A percentile compares a stretch with the other conserved stretches of the same genome.
Conservation (phyloP, 2,329 filamentous ascomycete species). For the Parastagonospora nodorum region DNA sequence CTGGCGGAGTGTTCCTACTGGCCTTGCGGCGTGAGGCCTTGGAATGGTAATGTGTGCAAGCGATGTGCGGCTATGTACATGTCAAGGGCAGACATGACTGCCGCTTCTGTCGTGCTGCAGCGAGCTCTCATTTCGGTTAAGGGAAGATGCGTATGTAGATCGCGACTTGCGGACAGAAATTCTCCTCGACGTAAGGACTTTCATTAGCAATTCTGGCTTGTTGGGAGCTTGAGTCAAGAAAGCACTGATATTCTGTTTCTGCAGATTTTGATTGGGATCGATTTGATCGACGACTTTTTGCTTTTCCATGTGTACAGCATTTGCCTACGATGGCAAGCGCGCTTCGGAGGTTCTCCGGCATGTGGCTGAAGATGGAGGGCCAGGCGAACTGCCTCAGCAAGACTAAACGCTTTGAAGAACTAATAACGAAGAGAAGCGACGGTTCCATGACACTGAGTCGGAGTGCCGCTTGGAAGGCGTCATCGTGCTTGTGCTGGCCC, state of each 20-base stretch:
- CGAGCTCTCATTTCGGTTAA: constrained; percentile 26
- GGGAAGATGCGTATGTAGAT: constrained; percentile 29
- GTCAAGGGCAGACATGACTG: constrained; percentile 14
- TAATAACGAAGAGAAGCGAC: constrained; percentile 13
- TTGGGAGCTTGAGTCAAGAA: too few species aligned
- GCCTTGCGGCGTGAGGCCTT: too few species aligned
- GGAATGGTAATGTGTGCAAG: not conserved
- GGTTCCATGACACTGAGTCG: constrained; percentile 9
- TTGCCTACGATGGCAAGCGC: not conserved
- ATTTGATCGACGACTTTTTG: too few species aligned
- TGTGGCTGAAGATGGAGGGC: constrained; percentile 3
- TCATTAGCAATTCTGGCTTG: too few species aligned
- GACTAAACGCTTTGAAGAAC: constrained; percentile 16
- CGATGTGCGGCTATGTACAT: too few species aligned
- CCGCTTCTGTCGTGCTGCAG: constrained; percentile 14
- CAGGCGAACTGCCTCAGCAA: not conserved
- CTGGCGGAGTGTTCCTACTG: too few species aligned
- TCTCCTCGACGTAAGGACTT: not conserved
- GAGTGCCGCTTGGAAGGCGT: constrained; percentile 15
- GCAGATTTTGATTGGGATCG: too few species aligned
- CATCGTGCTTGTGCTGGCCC: constrained; percentile 14
- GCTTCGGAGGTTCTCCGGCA: constrained; percentile 23
- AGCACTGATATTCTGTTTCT: too few species aligned
- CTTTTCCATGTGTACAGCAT: too few species aligned
- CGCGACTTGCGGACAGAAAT: constrained; percentile 13